phyloP scores from a whole-genome alignment of 108 stramenopile genomes.

The Cyclotella distinguenda region DNA sequence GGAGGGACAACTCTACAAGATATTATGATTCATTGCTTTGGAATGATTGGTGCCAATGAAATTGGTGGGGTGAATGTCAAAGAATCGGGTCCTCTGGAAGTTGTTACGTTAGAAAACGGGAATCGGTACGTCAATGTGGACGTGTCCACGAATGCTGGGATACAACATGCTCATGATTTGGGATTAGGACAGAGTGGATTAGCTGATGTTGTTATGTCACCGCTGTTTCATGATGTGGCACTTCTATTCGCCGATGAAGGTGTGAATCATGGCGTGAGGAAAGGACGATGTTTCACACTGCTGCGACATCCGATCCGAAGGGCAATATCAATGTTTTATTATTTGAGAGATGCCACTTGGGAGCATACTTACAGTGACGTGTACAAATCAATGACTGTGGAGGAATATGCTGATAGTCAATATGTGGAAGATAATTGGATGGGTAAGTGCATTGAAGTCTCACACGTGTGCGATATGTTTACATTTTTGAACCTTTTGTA shows the following conservation, averaged over 20 bases:
- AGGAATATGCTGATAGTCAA: constrained; percentile 41
- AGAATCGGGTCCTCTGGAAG: constrained; percentile 18
- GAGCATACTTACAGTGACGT: constrained; percentile 42
- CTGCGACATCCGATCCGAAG: constrained; percentile 36
- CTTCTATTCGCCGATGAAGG: constrained; percentile 24
- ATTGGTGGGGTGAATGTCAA: constrained; percentile 15
- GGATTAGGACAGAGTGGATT: constrained; percentile 42
- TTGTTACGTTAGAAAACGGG: constrained; percentile 31
- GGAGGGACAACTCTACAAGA: constrained; percentile 47
- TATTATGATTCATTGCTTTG: constrained; percentile 41
- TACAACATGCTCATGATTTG: constrained; percentile 37
- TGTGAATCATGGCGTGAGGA: background rate
- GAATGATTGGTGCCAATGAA: constrained; percentile 46
- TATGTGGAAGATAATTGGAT: constrained; percentile 50
- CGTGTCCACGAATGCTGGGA: constrained; percentile 35
- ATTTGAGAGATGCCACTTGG: constrained; percentile 45
- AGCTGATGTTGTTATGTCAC: constrained; percentile 46
- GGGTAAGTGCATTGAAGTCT: background rate
- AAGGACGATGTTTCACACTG: constrained; percentile 29
- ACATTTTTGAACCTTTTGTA: background rate
- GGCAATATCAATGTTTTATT: constrained; percentile 40
- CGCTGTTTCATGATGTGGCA: constrained; percentile 37
- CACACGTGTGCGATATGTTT: too few relatives aligned
- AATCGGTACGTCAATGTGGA: constrained; percentile 56
- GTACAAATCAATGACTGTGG: constrained; percentile 35